Base-by-base conservation (phyloP, 225 moss, liverwort and hornwort genomes). In the Bryoerythrophyllum caledonicum region DNA sequence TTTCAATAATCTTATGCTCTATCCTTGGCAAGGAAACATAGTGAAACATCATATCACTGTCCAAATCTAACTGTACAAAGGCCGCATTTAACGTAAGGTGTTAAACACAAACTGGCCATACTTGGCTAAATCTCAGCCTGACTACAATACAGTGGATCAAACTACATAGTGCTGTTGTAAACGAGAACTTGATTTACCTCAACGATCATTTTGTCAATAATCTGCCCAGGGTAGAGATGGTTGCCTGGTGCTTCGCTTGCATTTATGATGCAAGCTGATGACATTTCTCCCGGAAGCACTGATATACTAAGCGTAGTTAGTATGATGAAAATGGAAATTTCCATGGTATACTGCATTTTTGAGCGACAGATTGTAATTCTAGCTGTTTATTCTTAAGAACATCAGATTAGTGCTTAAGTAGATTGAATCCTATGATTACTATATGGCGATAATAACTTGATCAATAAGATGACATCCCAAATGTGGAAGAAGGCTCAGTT, bases 151-250 rank as follows among this genome's bases (percentile, higher is more conserved):
- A 40, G 23, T 0, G 49, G 61, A 72, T 49, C 20, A 67, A 24
- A 54, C 20, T 43, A 34, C 24, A 32, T 1, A 16, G 32, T 26
- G 24, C 23, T 46, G 10, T 30, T 37, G 48, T 16, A 56, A 57
- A 78, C 25, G 56, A 13, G 17, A 30, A 10, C 6, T 48, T 7
- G 1, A 19, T 17, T 19, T 40, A 82, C 82, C 82, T 86, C 73
- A 69, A 86, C 60, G 38, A 63, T 60, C 11, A 82, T 70, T 8
- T 67, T 55, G 30, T 86, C 76, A n/a, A 86, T 66, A 34, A 77
- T 82, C 27, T 82, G 77, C 38, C 73, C 65, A 60, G 86, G 86
- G 60, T 74, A 48, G 14, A 86, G 77, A 35, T 57, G 49, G 23
- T 66, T 62, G 61, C 77, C 54, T 4, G 21, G 41, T 51, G 58